Conservation (phyloP, 2,329 filamentous ascomycete genomes). For the Dryadomyces sulphureus region DNA sequence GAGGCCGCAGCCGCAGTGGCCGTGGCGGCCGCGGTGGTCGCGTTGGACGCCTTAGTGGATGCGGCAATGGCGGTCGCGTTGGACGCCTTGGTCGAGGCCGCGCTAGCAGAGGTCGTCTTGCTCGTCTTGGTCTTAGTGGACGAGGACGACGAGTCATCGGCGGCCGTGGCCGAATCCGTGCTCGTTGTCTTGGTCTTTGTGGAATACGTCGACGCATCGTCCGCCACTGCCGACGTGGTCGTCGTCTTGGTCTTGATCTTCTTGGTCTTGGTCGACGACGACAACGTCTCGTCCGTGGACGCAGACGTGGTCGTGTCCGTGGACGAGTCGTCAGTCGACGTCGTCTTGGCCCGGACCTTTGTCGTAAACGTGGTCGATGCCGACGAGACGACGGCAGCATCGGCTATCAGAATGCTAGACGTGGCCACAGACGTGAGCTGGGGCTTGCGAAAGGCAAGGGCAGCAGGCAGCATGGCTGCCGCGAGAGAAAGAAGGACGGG, state of each 20-base stretch:
- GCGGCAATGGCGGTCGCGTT: neutral
- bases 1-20: neutral
- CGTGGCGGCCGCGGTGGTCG: neutral
- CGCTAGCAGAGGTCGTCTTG: neutral
- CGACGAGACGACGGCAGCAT: neutral
- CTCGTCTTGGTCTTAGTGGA: neutral
- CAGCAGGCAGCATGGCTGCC: neutral
- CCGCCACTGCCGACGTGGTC: neutral
- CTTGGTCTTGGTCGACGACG: neutral
- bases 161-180: neutral
- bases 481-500: neutral
- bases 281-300: neutral
- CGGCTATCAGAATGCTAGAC: neutral
- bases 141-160: neutral
- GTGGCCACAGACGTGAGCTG: no score
- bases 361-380: neutral
- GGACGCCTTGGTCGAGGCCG: neutral
- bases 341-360: neutral
- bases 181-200: neutral
- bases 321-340: neutral
- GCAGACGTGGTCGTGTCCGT: neutral
- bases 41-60: neutral
- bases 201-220: neutral
- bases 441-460: neutral
- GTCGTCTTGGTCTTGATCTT: neutral